Percentiles rank a stretch among this genome's conserved stretches.
Evolutionary conservation across 1,139 yeast species (phyloP).

Genomic region (Saccharomyces pastorianus): DNA sequence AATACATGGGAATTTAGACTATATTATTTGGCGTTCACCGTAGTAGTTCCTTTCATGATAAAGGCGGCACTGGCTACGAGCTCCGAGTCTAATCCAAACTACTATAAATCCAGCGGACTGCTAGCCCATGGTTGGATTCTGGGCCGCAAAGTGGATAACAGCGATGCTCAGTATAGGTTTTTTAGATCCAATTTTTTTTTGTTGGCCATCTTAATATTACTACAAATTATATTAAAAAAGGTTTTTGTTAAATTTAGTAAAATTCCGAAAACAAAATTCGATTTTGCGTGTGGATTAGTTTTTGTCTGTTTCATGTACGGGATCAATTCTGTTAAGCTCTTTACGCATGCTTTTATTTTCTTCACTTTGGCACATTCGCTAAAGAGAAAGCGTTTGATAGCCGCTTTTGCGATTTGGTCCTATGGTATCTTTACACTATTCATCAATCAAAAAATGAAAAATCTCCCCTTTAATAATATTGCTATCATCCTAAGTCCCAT

Average conservation of each 20-base stretch:
- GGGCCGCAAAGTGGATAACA: conserved; percentile 77
- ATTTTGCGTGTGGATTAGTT: conserved; percentile 59
- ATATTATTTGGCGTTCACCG: conserved; percentile 52
- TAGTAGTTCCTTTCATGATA: conserved; percentile 76
- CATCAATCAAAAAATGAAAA: conserved; percentile 60
- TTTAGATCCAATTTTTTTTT: conserved; percentile 73
- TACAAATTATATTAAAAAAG: conserved; percentile 49
- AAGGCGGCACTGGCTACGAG: conserved; percentile 78
- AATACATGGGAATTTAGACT: conserved; percentile 49
- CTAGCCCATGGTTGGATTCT: conserved; percentile 69
- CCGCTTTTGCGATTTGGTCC: conserved; percentile 52
- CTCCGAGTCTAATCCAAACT: conserved; percentile 70
- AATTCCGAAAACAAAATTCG: conserved; percentile 46
- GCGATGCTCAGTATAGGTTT: conserved; percentile 82
- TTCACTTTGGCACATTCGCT: conserved; percentile 43
- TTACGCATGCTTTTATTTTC: conserved; percentile 48
- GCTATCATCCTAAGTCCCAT: conserved; percentile 37
- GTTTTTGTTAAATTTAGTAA: conserved; percentile 20
- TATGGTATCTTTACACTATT: conserved; percentile 73
- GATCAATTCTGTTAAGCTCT: conserved; percentile 52
- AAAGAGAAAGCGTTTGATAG: conserved; percentile 20
- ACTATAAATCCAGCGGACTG: conserved; percentile 50
- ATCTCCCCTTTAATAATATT: conserved; percentile 42
- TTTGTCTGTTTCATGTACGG: conserved; percentile 81
- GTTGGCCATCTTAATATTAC: conserved; percentile 44